Conservation (phyloP, 345 rosid genomes). For the Dipteronia sinensis region DNA sequence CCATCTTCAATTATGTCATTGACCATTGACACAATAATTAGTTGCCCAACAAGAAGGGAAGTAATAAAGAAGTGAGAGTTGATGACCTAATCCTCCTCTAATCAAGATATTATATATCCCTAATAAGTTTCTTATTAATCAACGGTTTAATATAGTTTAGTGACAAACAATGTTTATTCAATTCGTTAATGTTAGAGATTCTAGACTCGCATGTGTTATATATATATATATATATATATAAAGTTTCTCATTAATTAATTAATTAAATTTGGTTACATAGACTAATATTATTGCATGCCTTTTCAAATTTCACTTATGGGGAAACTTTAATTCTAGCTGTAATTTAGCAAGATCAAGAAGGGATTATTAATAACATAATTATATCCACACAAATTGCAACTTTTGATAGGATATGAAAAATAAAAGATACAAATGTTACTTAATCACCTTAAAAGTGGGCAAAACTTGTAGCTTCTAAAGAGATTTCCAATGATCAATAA, state of each 20-base stretch:
- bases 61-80: conserved; percentile 7
- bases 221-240: too few species aligned
- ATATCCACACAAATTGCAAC: conserved; percentile 9
- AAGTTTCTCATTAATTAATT: too few species aligned
- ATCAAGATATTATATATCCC: neutral
- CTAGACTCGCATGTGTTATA: too few species aligned
- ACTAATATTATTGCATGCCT: neutral
- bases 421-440: conserved; percentile 7
- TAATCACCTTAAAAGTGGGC: conserved; percentile 14
- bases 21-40: conserved; percentile 38
- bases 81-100: conserved; percentile 35
- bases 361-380: conserved; percentile 20
- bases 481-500: too few species aligned
- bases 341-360: conserved; percentile 6
- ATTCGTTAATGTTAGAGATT: too few species aligned
- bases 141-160: too few species aligned
- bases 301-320: neutral
- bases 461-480: conserved; percentile 3
- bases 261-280: too few species aligned
- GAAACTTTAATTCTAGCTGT: conserved; percentile 18
- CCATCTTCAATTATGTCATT: conserved; percentile 34
- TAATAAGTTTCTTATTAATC: too few species aligned
- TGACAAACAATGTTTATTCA: too few species aligned
- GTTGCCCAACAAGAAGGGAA: conserved; percentile 38
- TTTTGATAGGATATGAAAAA: neutral